Conservation (phyloP, 164 flowering plant species). For the Brasenia schreberi region DNA sequence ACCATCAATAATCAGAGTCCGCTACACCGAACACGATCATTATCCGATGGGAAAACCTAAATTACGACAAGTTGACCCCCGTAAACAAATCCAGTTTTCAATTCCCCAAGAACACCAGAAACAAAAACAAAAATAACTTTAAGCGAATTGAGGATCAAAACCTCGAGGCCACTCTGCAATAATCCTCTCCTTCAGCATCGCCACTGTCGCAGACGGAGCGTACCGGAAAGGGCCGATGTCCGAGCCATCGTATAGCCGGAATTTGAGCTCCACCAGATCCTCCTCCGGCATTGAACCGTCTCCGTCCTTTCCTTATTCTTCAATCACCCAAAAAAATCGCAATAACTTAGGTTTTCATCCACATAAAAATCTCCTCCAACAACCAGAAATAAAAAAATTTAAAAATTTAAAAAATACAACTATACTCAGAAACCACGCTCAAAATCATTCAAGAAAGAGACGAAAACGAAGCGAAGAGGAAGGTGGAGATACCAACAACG, state of each 20-base stretch:
- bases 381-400: no score
- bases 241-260: constrained; percentile 48
- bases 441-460: no score
- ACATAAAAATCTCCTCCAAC: no score
- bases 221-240: constrained; percentile 57
- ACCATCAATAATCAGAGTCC: background rate
- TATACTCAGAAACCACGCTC: no score
- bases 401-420: no score
- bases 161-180: constrained; percentile 64
- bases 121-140: background rate
- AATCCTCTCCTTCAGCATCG: constrained; percentile 49
- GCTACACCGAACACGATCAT: background rate
- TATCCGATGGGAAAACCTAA: background rate
- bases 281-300: constrained; percentile 43
- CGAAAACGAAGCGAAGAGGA: no score
- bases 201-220: constrained; percentile 41
- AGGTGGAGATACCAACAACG: background rate
- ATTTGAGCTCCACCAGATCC: constrained; percentile 49
- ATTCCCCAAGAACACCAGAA: background rate
- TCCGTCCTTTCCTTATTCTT: background rate
- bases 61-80: background rate
- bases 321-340: background rate
- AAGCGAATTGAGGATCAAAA: constrained; percentile 6
- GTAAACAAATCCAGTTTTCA: background rate
- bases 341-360: no score